phyloP scores from a whole-genome alignment of 345 rosid genomes.

The Aquilaria sinensis region DNA sequence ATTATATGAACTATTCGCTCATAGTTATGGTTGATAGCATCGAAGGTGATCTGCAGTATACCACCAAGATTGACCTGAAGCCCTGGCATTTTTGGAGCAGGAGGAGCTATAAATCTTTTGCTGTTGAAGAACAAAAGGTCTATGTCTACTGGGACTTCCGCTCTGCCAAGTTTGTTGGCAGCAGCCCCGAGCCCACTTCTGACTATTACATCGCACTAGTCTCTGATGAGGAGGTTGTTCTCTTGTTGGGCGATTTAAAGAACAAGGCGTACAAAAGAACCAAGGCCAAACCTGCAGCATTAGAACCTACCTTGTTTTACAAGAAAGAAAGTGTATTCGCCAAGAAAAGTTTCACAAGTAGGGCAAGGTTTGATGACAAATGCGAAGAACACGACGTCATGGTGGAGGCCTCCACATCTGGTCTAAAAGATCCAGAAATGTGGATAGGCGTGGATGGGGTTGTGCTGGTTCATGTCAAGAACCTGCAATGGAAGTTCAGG shows the following conservation, averaged over 20 bases:
- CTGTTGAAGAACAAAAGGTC: slow-evolving; percentile 55
- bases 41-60: slow-evolving; percentile 47
- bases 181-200: slow-evolving; percentile 68
- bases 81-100: slow-evolving; percentile 94
- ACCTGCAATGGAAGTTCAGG: slow-evolving; percentile 84
- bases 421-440: slow-evolving; percentile 68
- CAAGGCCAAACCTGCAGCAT: slow-evolving; percentile 62
- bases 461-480: slow-evolving; percentile 60
- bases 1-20: slow-evolving; percentile 67
- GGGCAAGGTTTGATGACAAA: slow-evolving; percentile 56
- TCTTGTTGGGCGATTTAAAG: slow-evolving; percentile 67
- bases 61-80: slow-evolving; percentile 70
- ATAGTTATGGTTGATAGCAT: slow-evolving; percentile 51
- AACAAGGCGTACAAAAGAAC: slow-evolving; percentile 75
- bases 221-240: slow-evolving; percentile 75
- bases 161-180: slow-evolving; percentile 47
- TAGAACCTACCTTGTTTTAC: slow-evolving; percentile 45
- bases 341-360: slow-evolving; percentile 57
- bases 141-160: slow-evolving; percentile 85
- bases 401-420: slow-evolving; percentile 52
- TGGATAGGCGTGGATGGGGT: slow-evolving; percentile 85
- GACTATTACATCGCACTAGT: slow-evolving; percentile 79
- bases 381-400: slow-evolving; percentile 62
- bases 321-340: slow-evolving; percentile 80
- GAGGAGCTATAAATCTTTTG: slow-evolving; percentile 65